phyloP scores from a whole-genome alignment of 202 grass and related monocot species.

The Hordeum pubiflorum region DNA sequence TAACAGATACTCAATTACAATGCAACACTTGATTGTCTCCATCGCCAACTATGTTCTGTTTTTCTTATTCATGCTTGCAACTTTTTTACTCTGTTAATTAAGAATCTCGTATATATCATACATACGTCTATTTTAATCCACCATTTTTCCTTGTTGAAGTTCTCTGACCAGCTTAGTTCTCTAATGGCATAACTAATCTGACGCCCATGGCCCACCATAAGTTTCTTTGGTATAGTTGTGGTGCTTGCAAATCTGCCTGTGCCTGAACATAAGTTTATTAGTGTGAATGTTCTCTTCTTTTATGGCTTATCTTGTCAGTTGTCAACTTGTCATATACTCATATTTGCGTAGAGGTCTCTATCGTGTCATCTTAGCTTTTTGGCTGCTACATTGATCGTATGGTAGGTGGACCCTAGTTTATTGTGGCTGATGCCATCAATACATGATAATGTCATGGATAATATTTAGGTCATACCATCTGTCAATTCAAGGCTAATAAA shows the following conservation, averaged over 20 bases:
- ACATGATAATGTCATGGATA: neutral
- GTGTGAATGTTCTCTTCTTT: neutral
- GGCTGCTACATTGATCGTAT: neutral
- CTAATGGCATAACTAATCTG: neutral
- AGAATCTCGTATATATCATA: neutral
- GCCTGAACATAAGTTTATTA: neutral
- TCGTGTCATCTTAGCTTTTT: neutral
- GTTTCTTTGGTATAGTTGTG: neutral
- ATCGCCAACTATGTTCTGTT: neutral
- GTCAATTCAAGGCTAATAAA: neutral
- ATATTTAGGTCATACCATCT: neutral
- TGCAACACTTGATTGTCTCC: neutral
- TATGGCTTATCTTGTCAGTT: slow-evolving; percentile 1
- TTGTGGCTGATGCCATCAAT: neutral
- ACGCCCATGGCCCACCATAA: neutral
- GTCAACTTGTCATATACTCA: neutral
- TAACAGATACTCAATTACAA: neutral
- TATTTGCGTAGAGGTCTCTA: neutral
- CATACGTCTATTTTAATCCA: neutral
- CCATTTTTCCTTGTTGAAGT: neutral
- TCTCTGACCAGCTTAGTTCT: too few relatives aligned
- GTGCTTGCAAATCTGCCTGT: neutral
- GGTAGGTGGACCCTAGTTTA: neutral
- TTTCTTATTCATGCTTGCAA: neutral
- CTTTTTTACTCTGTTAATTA: neutral